Base-by-base conservation (phyloP, 2,329 filamentous ascomycete species). In the Dendryphion nanum region DNA sequence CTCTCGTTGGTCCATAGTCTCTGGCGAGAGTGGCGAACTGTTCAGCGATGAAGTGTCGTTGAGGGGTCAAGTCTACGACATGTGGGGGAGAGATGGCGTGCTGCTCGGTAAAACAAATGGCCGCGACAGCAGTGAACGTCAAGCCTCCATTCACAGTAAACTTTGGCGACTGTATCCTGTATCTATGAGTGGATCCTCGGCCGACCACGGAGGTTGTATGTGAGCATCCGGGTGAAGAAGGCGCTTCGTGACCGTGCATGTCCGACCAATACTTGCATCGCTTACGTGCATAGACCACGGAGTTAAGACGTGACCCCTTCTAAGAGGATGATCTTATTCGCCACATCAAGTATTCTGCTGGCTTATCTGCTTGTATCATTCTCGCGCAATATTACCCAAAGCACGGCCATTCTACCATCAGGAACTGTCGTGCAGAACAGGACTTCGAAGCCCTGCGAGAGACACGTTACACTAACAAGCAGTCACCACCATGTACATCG, bases 11-110 rank as follows among this genome's bases (percentile, higher is more conserved):
- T 26, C n/a, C 23, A 26, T 26, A 8, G n/a, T 26, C 10, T n/a
- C 10, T 26, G n/a, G 23, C 10, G 10, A 8, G 23, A 26, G 10
- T 10, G 10, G 23, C 10, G 10, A 26, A 26, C 23, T 10, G 10
- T 26, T n/a, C 23, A 8, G 10, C 10, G n/a, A 26, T 26, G 23
- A n/a, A 26, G 23, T n/a, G 23, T n/a, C 23, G 31, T 37, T 47
- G 47, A 47, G 44, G 49, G 49, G 29, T n/a, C 16, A 16, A 17
- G 8, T 10, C 16, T 33, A 34, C 50, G 50, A 45, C 38, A 53
- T 55, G 46, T 50, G 46, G 48, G 48, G 50, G 32, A 35, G 18
- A 12, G 20, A 56, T 56, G 41, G 40, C 53, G 51, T 51, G 50
- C 46, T 50, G 15, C 7, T 13, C 18, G 31, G 31, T 10, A 33